Conservation (phyloP, 305 asterid species). For the Solanum hybrid region DNA sequence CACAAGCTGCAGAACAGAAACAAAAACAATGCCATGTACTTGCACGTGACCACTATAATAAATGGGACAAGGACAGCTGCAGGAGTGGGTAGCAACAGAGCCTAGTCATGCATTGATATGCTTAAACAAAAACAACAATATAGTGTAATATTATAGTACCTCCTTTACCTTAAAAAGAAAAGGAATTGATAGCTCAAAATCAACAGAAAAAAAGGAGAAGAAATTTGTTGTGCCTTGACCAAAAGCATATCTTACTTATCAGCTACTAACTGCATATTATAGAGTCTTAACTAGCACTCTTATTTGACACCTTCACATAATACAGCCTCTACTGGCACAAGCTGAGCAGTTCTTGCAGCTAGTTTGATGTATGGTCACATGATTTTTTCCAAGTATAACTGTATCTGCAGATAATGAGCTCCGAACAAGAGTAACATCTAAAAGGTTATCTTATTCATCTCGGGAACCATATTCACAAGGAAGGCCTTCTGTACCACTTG, state of each 20-base stretch:
- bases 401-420: not conserved
- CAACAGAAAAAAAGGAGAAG: not conserved
- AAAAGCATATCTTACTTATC: not conserved
- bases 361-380: not conserved
- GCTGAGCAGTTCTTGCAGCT: not conserved
- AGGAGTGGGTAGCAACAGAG: not conserved
- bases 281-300: not conserved
- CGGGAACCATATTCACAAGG: not conserved
- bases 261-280: not conserved
- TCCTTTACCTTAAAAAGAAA: not conserved
- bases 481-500: not conserved
- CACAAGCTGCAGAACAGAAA: not conserved
- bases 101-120: not conserved
- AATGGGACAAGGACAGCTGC: not conserved
- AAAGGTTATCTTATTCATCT: not conserved
- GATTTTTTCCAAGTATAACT: not conserved
- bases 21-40: conserved; percentile 1
- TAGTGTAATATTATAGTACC: not conserved
- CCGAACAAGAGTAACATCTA: not conserved
- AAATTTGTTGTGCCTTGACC: not conserved
- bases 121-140: not conserved
- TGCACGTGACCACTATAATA: not conserved
- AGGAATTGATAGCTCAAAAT: not conserved
- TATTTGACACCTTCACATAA: not conserved
- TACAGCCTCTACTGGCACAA: not conserved